These are phyloP conservation scores for Galerina sulciceps DNA, from an alignment of 768 basidiomycete genomes.

Conservation along the genomic window DNA sequence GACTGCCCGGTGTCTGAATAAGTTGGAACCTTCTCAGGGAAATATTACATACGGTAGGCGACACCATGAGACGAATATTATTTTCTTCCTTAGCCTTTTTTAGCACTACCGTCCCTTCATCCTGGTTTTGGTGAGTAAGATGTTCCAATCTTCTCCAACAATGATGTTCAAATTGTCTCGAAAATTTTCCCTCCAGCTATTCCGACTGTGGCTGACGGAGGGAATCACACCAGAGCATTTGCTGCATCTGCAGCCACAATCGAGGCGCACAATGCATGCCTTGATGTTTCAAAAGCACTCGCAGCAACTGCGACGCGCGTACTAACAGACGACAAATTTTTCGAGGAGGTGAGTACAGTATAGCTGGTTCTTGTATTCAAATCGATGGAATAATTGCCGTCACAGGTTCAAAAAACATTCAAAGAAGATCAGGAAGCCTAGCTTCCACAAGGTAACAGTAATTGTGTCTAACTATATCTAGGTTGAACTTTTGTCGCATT, in stretches of 20 bases:
- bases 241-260: slow-evolving; percentile 62
- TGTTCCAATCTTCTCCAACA: background rate
- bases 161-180: background rate
- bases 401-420: slow-evolving; percentile 25
- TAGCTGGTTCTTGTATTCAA: background rate
- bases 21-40: slow-evolving; percentile 45
- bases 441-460: background rate
- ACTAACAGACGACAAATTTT: slow-evolving; percentile 68
- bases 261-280: slow-evolving; percentile 66
- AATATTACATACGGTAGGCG: slow-evolving; percentile 73
- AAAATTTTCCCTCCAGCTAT: slow-evolving; percentile 56
- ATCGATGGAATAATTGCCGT: background rate
- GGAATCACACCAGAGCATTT: slow-evolving; percentile 79
- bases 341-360: slow-evolving; percentile 45
- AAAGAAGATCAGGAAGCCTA: slow-evolving; percentile 20
- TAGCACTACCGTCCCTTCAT: slow-evolving; percentile 70
- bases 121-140: slow-evolving; percentile 59
- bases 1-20: background rate
- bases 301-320: slow-evolving; percentile 72
- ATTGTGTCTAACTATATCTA: too few relatives aligned
- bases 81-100: background rate
- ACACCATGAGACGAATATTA: background rate
- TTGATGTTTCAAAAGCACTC: slow-evolving; percentile 72
- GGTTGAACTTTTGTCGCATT: too few relatives aligned
- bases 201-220: slow-evolving; percentile 70